Base-by-base conservation (phyloP, 495 filamentous ascomycete genomes). In the Letharia columbiana region DNA sequence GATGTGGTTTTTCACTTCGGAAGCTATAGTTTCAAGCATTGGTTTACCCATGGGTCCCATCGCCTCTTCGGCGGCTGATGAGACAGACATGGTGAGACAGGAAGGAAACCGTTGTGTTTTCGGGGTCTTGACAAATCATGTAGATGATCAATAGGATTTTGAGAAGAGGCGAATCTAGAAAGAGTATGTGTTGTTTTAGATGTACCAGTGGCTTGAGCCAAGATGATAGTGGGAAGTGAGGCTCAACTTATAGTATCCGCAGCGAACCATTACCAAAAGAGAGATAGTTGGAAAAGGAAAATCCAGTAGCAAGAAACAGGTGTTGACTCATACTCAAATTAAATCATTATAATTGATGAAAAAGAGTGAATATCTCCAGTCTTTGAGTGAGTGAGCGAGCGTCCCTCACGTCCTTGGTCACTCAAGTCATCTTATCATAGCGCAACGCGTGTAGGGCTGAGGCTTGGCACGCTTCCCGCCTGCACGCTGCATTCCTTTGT, bases 11-110 rank as follows among this genome's bases (percentile, higher is more conserved):
- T 60, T 66, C 37, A 78, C 70, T 64, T 78, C 76, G n/a, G 69
- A 60, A 35, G 76, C 74, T 15, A 78, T 64, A 10, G 31, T 70
- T 42, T 63, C 62, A 28, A 78, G 68, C 12, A 68, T 71, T 12
- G 71, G 67, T 28, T 64, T 73, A 37, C 67, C 57, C 61, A 63
- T 65, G 56, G 63, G 69, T 59, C 66, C 72, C 56, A 28, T 20
- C 10, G 18, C 40, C 63, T 52, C 39, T 41, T 33, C 41, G 23
- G 12, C 41, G 3, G 20, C 40, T 35, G 40, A n/a, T 37, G 41
- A 23, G 41, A 65, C 17, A 31, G 28, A 42, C 17, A 45, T 42
- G n/a, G 31, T 39, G 18, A 42, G 41, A 23, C 20, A 20, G 41
- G 54, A 65, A 3, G 10, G 54, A n/a, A 37, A 20, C 15, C 33